Conservation (phyloP, 805 yeast genomes). For the Vanderwaltozyma verrucispora region DNA sequence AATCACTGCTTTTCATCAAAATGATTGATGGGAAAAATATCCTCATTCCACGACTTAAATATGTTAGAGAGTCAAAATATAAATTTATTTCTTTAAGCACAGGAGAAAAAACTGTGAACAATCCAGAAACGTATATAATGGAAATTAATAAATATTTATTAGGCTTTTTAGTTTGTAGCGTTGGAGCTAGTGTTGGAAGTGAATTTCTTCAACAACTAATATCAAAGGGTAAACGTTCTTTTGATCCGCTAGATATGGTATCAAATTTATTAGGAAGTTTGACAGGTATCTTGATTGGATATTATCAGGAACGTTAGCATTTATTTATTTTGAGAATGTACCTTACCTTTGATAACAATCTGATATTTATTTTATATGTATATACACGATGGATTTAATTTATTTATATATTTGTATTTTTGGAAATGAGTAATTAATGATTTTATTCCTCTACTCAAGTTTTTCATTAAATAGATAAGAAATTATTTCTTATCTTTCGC, state of each 20-base stretch:
- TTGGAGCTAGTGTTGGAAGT: constrained; percentile 38
- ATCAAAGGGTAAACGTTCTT: constrained; percentile 31
- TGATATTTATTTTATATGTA: too few species aligned
- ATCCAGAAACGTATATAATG: not conserved
- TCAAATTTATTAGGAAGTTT: constrained; percentile 27
- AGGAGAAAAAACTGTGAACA: constrained; percentile 8
- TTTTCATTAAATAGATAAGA: too few species aligned
- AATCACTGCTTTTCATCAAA: constrained; percentile 43
- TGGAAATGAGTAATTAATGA: not conserved
- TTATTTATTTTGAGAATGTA: not conserved
- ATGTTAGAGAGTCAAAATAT: too few species aligned
- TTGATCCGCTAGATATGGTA: constrained; percentile 40
- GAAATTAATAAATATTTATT: constrained; percentile 17
- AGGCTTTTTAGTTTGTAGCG: constrained; percentile 35
- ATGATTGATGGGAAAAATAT: too few species aligned
- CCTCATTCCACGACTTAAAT: too few species aligned
- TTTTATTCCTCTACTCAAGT: too few species aligned
- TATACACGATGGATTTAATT: not conserved
- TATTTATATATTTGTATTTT: not conserved
- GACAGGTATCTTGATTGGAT: constrained; percentile 14
- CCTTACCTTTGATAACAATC: too few species aligned
- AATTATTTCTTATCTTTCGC: too few species aligned
- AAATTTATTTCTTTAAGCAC: constrained; percentile 22
- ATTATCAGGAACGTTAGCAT: constrained; percentile 4
- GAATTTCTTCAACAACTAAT: constrained; percentile 37